Percentiles rank a stretch among this genome's conserved stretches.
These are phyloP conservation scores for Cladophialophora bantiana DNA, from an alignment of 2,329 filamentous ascomycete species.

Conservation along the genomic window DNA sequence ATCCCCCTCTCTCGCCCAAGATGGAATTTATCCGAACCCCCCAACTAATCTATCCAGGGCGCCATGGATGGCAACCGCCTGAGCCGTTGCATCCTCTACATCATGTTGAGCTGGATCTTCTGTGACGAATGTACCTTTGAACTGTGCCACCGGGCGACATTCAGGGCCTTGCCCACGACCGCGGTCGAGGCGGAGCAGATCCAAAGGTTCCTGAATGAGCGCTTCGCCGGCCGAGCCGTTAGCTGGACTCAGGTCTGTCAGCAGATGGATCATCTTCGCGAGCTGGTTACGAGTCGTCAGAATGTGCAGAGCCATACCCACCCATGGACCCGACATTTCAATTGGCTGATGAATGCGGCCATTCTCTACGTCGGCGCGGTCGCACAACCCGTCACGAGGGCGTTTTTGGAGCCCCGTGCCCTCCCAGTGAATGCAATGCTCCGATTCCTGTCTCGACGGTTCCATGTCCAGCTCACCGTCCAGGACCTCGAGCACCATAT, in stretches of 20 bases:
- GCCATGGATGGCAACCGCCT: not conserved
- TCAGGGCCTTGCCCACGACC: not conserved
- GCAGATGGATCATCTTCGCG: not conserved
- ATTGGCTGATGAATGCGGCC: slow-evolving; percentile 11
- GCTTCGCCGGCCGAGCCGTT: not conserved
- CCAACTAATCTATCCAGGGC: not conserved
- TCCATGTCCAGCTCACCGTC: not conserved
- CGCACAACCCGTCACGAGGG: not conserved
- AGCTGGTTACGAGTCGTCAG: not conserved
- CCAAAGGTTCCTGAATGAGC: not conserved
- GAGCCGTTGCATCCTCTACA: not conserved
- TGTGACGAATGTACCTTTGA: not conserved
- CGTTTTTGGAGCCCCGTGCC: not conserved
- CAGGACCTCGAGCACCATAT: slow-evolving; percentile 5
- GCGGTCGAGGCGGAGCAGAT: not conserved
- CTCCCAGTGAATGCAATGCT: not conserved
- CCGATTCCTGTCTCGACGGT: not conserved
- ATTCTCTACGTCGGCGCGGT: not conserved
- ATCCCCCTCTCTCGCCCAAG: not conserved
- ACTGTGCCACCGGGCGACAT: not conserved
- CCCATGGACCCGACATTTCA: not conserved
- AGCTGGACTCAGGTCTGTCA: not conserved
- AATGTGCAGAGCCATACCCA: too few relatives aligned
- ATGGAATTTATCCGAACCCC: not conserved
- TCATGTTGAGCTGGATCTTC: slow-evolving; percentile 7